Evolutionary conservation across 768 basidiomycete species (phyloP), one percentile per base, ranked within the genome.

Genomic region (Tricholoma hemisulphureum): DNA sequence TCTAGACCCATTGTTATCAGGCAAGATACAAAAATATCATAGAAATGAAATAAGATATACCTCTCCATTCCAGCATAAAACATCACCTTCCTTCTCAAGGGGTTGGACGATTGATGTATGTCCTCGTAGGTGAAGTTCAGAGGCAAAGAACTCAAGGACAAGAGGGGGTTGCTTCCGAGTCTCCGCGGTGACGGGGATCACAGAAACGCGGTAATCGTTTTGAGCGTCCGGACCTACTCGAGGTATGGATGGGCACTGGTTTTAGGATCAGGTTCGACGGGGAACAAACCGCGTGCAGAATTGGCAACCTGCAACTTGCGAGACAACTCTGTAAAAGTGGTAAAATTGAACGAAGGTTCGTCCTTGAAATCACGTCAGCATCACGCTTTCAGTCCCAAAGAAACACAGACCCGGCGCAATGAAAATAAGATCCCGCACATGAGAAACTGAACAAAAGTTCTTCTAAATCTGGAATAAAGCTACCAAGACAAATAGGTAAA

Each of bases 41-140:
- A 20, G 13, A 9, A 16, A 34, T 10, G 71, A 71, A 46, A 29
- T 10, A 71, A 71, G 43, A 29, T 18, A 18, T 46, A 87, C 91
- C 77, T 95, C 90, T 59, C 93, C 93, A 65, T 93, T 93, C 89
- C 89, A 95, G 65, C 91, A 93, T 24, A 95, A 71, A 3, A 91
- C 66, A 65, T 87, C 79, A 6, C 81, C 84, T 13, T 75, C 76
- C 31, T 71, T 61, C 13, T 72, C 64, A 67, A 93, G 91, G 24
- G 93, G 93, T 67, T 95, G 93, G 2, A 78, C 69, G 14, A 92
- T 70, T 0, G 77, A 76, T 9, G 71, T 63, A 8, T 66, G 63
- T 1, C 93, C 93, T 59, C 93, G 77, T 51, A 95, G 71, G 55
- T 83, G 80, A 53, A 95, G 79, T 65, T 93, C 90, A 0, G 91